Evolutionary conservation across 2,329 filamentous ascomycete genomes (phyloP).

Genomic region (Aspergillus eucalypticola): DNA sequence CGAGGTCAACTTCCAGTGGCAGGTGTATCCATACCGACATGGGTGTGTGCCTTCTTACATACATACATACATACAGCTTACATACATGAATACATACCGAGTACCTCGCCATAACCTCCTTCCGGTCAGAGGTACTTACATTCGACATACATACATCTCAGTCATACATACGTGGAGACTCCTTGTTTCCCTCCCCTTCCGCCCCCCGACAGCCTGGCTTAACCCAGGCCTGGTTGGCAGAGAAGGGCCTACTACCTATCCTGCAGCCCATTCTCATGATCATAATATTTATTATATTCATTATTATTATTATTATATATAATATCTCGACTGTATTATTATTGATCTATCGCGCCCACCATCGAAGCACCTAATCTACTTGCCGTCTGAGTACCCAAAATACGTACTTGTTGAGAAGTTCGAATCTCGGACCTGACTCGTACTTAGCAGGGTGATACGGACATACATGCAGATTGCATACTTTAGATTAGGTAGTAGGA

Average conservation of each 20-base stretch:
- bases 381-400: neutral
- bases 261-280: too few species aligned
- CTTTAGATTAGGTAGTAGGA: neutral
- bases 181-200: too few species aligned
- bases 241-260: too few species aligned
- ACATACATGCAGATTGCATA: neutral
- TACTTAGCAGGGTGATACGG: neutral
- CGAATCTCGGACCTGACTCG: conserved; percentile 2
- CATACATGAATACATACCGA: conserved; percentile 4
- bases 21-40: neutral
- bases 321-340: neutral
- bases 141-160: neutral
- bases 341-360: neutral
- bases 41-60: neutral
- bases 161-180: neutral
- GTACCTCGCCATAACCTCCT: neutral
- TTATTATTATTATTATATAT: too few species aligned
- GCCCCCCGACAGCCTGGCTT: neutral
- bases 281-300: too few species aligned
- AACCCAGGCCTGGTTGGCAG: neutral
- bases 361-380: neutral
- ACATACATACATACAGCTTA: conserved; percentile 2
- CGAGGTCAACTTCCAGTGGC: neutral
- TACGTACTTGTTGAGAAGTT: neutral
- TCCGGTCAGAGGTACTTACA: conserved; percentile 5